Evolutionary conservation across 768 basidiomycete genomes (phyloP), one percentile per base, ranked within the genome.

Genomic region (Pleurotus tuoliensis): DNA sequence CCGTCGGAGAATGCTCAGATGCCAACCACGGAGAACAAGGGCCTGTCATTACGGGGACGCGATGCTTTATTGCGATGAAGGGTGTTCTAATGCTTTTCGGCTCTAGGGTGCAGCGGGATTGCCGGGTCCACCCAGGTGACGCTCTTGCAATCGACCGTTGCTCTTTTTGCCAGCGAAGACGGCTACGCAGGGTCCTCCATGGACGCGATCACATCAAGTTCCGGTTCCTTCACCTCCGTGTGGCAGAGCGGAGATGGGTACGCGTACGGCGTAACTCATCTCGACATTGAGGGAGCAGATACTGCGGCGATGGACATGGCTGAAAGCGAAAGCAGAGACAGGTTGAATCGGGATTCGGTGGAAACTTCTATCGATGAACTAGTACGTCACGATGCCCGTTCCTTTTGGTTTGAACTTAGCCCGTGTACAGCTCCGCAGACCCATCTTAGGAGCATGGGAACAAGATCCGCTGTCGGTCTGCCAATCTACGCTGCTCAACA

Each of bases 231-330:
- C 69, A 86, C 84, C 2, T 83, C 82, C 11, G 79, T 99, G 11
- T 98, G 96, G 96, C 83, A 88, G 55, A 82, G 83, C 55, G 77
- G 80, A 1, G 96, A 98, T 68, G 92, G 93, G 4, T 96, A 94
- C 71, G 95, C 86, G 0, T 94, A 92, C 70, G 96, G 96, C 0
- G 86, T 97, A 2, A 92, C 92, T 3, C 88, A 80, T 43, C 72
- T 86, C 18, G 81, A 85, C 48, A 69, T 84, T 20, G 66, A 71
- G 12, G 78, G 83, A 48, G 76, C 81, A 51, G 71, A 76, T 30
- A 69, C 70, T 34, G 62, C 68, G 22, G 64, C 65, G 40, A 63
- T 66, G 5, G 72, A 73, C 37, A 72, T 71, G 40, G 69, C 73
- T 13, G 58, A 66, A 16, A 64, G 64, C 15, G 66, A 65, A 24